Conservation (phyloP, 129 eudicot genomes). For the Escallonia herrerae region DNA sequence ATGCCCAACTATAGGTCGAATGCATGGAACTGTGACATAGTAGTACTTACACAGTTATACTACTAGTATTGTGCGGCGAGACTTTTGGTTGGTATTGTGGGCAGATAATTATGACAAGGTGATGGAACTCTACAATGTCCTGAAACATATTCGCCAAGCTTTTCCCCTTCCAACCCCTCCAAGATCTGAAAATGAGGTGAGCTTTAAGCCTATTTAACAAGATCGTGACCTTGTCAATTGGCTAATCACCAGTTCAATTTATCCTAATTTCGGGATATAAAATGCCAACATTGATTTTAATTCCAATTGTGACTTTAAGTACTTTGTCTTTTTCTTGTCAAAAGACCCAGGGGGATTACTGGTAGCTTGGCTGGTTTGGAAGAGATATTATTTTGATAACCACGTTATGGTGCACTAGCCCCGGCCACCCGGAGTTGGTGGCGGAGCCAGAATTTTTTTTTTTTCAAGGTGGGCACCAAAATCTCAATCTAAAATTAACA, state of each 20-base stretch:
- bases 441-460: no score
- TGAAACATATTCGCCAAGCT: slow-evolving; percentile 36
- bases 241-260: neutral
- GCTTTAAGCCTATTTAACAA: slow-evolving; percentile 11
- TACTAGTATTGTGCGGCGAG: neutral
- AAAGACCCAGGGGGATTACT: no score
- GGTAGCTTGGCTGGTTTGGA: no score
- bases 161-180: slow-evolving; percentile 42
- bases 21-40: neutral
- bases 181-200: slow-evolving; percentile 72
- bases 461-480: no score
- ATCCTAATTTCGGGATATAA: neutral
- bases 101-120: slow-evolving; percentile 40
- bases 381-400: no score
- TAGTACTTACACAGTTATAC: neutral
- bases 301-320: no score
- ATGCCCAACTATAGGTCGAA: no score
- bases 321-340: neutral
- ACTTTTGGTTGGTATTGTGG: slow-evolving; percentile 25
- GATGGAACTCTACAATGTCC: slow-evolving; percentile 38
- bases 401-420: no score
- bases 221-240: neutral
- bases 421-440: no score
- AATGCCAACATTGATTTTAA: neutral
- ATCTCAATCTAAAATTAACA: no score